A percentile compares a stretch with the other conserved stretches of the same genome.
These are phyloP conservation scores for Xerocomus potaroensis DNA, from an alignment of 768 basidiomycete genomes.

Conservation along the genomic window DNA sequence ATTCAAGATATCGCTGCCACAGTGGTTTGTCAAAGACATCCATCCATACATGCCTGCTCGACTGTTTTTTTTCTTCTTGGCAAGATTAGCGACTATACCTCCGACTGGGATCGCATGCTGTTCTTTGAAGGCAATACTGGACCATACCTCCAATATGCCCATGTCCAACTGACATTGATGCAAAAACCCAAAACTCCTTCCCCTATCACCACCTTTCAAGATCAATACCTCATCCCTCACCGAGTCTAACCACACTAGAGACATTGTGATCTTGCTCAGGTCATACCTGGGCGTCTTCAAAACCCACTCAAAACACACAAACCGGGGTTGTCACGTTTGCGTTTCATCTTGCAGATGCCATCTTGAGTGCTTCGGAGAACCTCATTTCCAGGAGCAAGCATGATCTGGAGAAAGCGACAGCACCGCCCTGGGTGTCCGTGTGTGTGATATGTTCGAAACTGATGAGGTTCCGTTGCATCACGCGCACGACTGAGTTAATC, in stretches of 20 bases:
- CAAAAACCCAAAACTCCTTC: conserved; percentile 84
- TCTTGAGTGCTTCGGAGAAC: conserved; percentile 89
- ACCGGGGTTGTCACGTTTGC: conserved; percentile 90
- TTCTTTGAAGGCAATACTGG: conserved; percentile 96
- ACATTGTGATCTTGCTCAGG: conserved; percentile 82
- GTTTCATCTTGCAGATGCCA: conserved; percentile 82
- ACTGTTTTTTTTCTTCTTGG: no score
- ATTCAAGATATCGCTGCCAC: conserved; percentile 92
- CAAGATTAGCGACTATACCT: conserved; percentile 94
- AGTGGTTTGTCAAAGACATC: background rate
- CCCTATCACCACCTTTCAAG: conserved; percentile 64
- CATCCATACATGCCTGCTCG: no score
- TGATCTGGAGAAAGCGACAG: conserved; percentile 72
- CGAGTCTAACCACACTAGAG: conserved; percentile 68
- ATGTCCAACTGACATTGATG: conserved; percentile 88
- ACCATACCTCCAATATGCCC: conserved; percentile 94
- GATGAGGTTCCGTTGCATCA: no score
- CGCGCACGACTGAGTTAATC: no score
- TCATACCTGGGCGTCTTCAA: conserved; percentile 90
- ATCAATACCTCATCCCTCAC: conserved; percentile 67
- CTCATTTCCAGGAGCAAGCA: conserved; percentile 81
- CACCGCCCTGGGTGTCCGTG: conserved; percentile 85
- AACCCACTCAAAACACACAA: conserved; percentile 77
- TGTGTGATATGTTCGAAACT: conserved; percentile 82
- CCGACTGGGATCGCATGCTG: conserved; percentile 91